Evolutionary conservation across 2,329 filamentous ascomycete genomes (phyloP).

Genomic region (Scopulariopsis brevicaulis): DNA sequence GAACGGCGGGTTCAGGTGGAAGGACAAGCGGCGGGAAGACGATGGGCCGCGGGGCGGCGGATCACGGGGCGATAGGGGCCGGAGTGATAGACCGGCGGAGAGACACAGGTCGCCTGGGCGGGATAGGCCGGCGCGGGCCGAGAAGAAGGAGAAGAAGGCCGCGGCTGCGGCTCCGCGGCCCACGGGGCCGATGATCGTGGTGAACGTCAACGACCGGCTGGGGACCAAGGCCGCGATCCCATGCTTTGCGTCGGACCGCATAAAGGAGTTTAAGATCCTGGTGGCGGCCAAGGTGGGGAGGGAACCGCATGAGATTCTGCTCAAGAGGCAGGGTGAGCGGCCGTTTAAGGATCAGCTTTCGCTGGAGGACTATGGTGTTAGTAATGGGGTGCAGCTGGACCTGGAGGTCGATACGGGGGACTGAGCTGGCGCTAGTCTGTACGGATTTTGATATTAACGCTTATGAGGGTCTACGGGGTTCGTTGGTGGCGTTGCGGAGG

Average conservation of each 20-base stretch:
- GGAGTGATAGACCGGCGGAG: conserved; percentile 13
- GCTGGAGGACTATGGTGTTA: conserved; percentile 86
- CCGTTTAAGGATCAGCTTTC: conserved; percentile 89
- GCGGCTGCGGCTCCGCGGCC: conserved; percentile 15
- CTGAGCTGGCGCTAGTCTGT: conserved; percentile 18
- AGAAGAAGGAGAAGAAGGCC: conserved; percentile 20
- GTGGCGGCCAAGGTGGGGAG: conserved; percentile 83
- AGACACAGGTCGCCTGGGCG: conserved; percentile 6
- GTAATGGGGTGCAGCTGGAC: conserved; percentile 69
- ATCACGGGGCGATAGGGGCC: conserved; percentile 11
- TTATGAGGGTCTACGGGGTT: neutral
- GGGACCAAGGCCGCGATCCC: conserved; percentile 94
- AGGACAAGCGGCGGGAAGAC: conserved; percentile 38
- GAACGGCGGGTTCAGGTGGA: conserved; percentile 45
- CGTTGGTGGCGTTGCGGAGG: neutral
- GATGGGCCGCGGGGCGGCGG: conserved; percentile 21
- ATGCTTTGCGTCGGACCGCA: conserved; percentile 72
- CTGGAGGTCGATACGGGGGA: conserved; percentile 51
- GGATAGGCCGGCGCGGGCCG: conserved; percentile 11
- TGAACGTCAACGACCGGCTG: conserved; percentile 88
- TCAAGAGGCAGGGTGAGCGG: conserved; percentile 84
- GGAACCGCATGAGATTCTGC: conserved; percentile 79
- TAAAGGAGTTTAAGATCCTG: conserved; percentile 82
- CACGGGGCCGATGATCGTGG: conserved; percentile 79
- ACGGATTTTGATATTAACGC: neutral